Percentiles rank a stretch among this genome's conserved stretches.
Conservation (phyloP, 2,329 filamentous ascomycete species). For the Ceratocystis diversiconidia region DNA sequence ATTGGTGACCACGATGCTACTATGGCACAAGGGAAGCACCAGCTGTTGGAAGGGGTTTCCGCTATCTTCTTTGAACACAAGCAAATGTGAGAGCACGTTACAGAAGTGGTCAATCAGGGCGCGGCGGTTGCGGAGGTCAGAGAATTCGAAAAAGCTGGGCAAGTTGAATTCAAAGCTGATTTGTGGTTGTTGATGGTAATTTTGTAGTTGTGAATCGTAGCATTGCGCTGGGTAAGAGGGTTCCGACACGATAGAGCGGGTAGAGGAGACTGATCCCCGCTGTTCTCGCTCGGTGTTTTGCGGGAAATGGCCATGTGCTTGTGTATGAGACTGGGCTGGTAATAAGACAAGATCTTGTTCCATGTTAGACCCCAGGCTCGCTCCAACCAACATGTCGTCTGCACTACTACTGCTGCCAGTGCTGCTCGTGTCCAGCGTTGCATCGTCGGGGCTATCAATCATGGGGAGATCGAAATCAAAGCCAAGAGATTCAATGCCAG, state of each 20-base stretch:
- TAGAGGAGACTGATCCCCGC: not conserved
- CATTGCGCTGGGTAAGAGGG: conserved; percentile 17
- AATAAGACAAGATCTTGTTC: not conserved
- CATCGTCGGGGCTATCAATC: conserved; percentile 12
- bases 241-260: not conserved
- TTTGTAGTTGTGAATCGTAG: conserved; percentile 19
- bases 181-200: conserved; percentile 26
- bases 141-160: conserved; percentile 44
- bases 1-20: conserved; percentile 52
- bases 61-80: conserved; percentile 48
- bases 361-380: not conserved
- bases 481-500: conserved; percentile 1
- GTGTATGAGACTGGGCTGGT: not conserved
- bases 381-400: not conserved
- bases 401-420: conserved; percentile 11
- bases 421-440: conserved; percentile 11
- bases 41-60: conserved; percentile 50
- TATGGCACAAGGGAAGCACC: conserved; percentile 44
- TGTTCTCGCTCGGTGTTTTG: not conserved
- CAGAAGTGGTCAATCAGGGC: conserved; percentile 48
- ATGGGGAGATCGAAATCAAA: conserved; percentile 12
- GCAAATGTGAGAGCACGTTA: conserved; percentile 49
- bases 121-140: conserved; percentile 38
- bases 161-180: conserved; percentile 37
- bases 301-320: not conserved